Base-by-base conservation (phyloP, 2,329 filamentous ascomycete species). In the Chaetomium olivaceum region DNA sequence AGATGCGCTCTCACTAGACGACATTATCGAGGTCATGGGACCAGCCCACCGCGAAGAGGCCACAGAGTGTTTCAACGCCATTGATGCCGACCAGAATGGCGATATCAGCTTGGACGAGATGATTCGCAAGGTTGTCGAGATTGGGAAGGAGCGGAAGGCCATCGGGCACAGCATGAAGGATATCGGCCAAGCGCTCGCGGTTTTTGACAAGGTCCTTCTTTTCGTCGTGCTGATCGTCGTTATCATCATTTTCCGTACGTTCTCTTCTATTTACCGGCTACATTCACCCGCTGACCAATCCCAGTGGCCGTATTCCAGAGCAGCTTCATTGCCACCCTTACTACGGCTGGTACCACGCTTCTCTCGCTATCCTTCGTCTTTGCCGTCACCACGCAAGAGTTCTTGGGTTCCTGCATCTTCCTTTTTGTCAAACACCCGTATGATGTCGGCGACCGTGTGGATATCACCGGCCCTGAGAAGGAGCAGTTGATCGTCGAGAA, bases 341-440 rank as follows among this genome's bases (percentile, higher is more conserved):
- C 93, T 4, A 96, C 93, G 11, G 92, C 93, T 58, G 94, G 94
- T 69, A 97, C 95, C 1, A 90, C 95, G 0, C 84, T 99, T 51
- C 87, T 99, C 11, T 98, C 94, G 6, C 82, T 98, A n/a, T 97
- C 94, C 4, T 99, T 99, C 80, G 90, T 97, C 72, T 98, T 99
- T 77, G 89, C 93, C 27, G 90, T 90, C 63, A 97, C 93, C 1
- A 89, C 90, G 3, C 93, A 97, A 78, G 95, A 99, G 78, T 91
- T 99, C 69, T 86, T 99, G n/a, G 94, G 94, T 74, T 97, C 93
- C 46, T 98, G 94, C 81, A 97, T 99, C 74, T 99, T 99, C 82
- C 82, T 99, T 1, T 99, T 99, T 74, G 92, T 98, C 81, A 99
- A 99, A 82, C 95, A 99, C 76, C 94, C 95, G 0, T 98, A 91